Percentiles rank a stretch among this genome's conserved stretches.
Evolutionary conservation across 192 early-diverging fungal genomes (phyloP).

Genomic region (Linderina pennispora): DNA sequence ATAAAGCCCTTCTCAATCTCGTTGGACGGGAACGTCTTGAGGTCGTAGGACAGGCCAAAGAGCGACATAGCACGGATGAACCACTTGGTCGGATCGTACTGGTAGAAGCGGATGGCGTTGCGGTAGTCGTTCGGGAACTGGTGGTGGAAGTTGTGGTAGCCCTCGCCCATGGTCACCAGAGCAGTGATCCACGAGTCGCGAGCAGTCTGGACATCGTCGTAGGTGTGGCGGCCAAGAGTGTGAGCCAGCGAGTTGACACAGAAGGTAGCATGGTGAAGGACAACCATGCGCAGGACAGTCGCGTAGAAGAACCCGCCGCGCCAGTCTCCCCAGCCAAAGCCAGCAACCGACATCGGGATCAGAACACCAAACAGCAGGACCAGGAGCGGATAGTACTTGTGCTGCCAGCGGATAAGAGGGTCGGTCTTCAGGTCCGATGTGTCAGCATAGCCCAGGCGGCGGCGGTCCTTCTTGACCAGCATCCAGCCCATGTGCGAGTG

Average conservation of each 20-base stretch:
- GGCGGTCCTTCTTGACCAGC: constrained; percentile 70
- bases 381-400: constrained; percentile 68
- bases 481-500: constrained; percentile 87
- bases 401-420: constrained; percentile 67
- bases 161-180: constrained; percentile 72
- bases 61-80: constrained; percentile 54
- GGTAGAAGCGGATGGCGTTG: constrained; percentile 69
- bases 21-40: constrained; percentile 73
- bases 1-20: constrained; percentile 74
- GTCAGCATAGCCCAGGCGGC: constrained; percentile 71
- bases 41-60: constrained; percentile 61
- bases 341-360: constrained; percentile 81
- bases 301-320: constrained; percentile 78
- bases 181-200: constrained; percentile 79
- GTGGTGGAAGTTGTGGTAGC: constrained; percentile 86
- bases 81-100: constrained; percentile 88
- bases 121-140: constrained; percentile 84
- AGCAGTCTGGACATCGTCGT: constrained; percentile 78
- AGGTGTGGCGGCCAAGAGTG: constrained; percentile 63
- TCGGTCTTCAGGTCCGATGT: constrained; percentile 73
- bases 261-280: constrained; percentile 85
- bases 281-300: constrained; percentile 61
- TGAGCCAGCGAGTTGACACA: constrained; percentile 83
- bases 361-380: constrained; percentile 68
- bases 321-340: constrained; percentile 78